These are phyloP conservation scores for Candida quercuum DNA, from an alignment of 805 yeast genomes.

Conservation along the genomic window DNA sequence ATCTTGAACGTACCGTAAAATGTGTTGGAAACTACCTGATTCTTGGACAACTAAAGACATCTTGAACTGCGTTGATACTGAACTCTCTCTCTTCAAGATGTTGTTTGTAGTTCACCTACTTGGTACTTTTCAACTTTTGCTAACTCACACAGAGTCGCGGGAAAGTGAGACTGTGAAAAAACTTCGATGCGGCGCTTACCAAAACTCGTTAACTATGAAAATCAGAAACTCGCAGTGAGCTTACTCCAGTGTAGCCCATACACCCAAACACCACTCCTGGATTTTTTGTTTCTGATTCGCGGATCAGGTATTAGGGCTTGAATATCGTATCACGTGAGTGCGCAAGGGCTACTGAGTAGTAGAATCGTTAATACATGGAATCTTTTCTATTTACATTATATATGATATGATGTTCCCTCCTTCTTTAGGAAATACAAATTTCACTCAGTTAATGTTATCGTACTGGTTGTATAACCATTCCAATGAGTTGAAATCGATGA, in stretches of 20 bases:
- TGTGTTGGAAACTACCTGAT: slow-evolving; percentile 99
- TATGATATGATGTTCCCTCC: too few species aligned
- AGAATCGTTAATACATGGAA: neutral
- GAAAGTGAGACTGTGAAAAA: neutral
- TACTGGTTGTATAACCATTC: slow-evolving; percentile 42
- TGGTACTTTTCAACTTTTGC: slow-evolving; percentile 1
- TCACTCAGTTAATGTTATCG: slow-evolving; percentile 2
- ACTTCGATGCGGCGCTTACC: neutral
- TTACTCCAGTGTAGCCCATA: too few species aligned
- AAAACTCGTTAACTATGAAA: neutral
- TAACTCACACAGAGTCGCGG: neutral
- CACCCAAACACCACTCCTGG: neutral
- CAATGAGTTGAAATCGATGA: slow-evolving; percentile 68
- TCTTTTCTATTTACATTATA: slow-evolving; percentile 11
- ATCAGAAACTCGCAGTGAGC: too few species aligned
- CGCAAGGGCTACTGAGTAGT: neutral
- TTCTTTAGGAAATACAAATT: too few species aligned
- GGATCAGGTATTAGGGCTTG: neutral
- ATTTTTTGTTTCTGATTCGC: too few species aligned
- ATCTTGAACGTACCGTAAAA: slow-evolving; percentile 87
- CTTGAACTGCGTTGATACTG: slow-evolving; percentile 16
- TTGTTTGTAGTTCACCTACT: neutral
- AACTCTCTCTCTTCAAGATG: slow-evolving; percentile 8
- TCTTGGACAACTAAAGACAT: slow-evolving; percentile 99
- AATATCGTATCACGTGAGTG: too few species aligned